These are phyloP conservation scores for Fimicolochytrium jonesii DNA, from an alignment of 192 early-diverging fungal species.

Conservation along the genomic window DNA sequence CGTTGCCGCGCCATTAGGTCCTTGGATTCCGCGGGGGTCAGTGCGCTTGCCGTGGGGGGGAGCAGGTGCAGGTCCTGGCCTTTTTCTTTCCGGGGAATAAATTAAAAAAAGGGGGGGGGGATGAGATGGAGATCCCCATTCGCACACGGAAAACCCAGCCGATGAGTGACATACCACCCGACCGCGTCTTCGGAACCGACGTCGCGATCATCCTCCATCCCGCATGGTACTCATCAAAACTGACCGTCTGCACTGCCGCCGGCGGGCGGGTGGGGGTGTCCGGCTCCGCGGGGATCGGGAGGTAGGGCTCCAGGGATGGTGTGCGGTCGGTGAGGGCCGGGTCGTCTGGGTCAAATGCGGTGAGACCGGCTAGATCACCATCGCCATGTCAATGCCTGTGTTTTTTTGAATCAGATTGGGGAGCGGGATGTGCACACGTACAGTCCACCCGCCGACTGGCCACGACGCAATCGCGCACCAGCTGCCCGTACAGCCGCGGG, in stretches of 20 bases:
- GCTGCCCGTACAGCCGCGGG: constrained; percentile 43
- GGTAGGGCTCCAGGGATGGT: background rate
- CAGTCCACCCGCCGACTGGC: constrained; percentile 39
- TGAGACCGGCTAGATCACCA: background rate
- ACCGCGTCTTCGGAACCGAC: no score
- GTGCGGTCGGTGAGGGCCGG: background rate
- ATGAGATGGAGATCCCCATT: no score
- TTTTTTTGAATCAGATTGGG: no score
- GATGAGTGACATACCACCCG: no score
- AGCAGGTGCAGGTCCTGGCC: no score
- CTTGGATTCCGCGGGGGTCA: background rate
- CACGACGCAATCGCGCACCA: constrained; percentile 48
- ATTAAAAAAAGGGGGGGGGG: no score
- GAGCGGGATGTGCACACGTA: no score
- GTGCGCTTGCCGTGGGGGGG: background rate
- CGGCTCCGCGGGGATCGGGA: background rate
- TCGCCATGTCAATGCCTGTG: constrained; percentile 5
- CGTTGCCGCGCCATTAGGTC: constrained; percentile 25
- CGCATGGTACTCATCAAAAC: constrained; percentile 50
- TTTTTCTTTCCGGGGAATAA: no score
- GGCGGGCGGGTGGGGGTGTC: no score
- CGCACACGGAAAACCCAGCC: no score
- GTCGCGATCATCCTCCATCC: constrained; percentile 45
- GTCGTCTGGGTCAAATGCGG: constrained; percentile 9
- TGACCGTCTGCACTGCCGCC: constrained; percentile 23